Evolutionary conservation across 2,329 filamentous ascomycete genomes (phyloP).

Genomic region (Tolypocladium guangdongense): DNA sequence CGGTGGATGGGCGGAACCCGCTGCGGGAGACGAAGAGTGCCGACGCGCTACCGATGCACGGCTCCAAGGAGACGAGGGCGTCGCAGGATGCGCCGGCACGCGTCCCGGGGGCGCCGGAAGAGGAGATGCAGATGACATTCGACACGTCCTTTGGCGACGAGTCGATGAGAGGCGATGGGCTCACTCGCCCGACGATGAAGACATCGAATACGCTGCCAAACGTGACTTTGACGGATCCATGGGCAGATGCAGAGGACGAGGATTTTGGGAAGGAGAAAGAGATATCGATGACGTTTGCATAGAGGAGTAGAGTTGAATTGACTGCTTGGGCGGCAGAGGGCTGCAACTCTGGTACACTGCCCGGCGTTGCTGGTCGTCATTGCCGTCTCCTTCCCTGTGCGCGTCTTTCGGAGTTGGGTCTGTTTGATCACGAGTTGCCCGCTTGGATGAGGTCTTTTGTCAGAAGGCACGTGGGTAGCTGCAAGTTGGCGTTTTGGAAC

Average conservation of each 20-base stretch:
- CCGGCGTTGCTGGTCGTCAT: neutral
- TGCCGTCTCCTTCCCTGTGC: neutral
- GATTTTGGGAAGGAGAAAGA: constrained; percentile 64
- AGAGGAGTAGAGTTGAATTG: constrained; percentile 6
- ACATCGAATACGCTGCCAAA: constrained; percentile 38
- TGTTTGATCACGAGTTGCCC: neutral
- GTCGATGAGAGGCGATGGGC: constrained; percentile 18
- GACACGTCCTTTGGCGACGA: constrained; percentile 48
- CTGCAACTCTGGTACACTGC: neutral
- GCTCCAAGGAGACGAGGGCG: neutral
- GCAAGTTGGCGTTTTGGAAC: neutral
- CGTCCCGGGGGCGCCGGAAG: constrained; percentile 24
- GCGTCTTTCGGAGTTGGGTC: neutral
- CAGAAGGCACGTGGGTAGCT: neutral
- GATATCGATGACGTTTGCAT: constrained; percentile 76
- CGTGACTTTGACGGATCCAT: constrained; percentile 48
- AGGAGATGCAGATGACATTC: constrained; percentile 60
- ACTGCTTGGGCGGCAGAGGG: neutral
- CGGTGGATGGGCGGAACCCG: constrained; percentile 7
- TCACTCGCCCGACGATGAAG: constrained; percentile 17
- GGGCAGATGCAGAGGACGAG: constrained; percentile 58
- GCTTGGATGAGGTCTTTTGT: neutral
- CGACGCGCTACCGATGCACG: constrained; percentile 20
- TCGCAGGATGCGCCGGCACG: constrained; percentile 13
- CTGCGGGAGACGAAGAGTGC: constrained; percentile 38